phyloP scores from a whole-genome alignment of 1,284 basidiomycete species.

The Coniferiporia weirii region DNA sequence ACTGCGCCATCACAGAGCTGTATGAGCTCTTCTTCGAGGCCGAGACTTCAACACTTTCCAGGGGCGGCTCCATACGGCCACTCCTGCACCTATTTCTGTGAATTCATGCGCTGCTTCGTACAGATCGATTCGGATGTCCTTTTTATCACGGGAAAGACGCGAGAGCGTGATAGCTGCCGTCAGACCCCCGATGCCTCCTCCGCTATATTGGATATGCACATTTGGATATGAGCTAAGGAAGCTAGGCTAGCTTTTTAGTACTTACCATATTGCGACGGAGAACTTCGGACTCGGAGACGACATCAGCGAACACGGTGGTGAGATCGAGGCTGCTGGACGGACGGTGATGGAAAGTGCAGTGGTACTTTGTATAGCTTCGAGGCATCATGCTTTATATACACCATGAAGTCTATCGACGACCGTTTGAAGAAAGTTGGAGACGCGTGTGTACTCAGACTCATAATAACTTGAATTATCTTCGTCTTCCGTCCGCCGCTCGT shows the following conservation, averaged over 20 bases:
- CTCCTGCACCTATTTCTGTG: constrained; percentile 38
- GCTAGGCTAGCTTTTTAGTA: background rate
- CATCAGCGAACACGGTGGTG: background rate
- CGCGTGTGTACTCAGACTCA: too few relatives aligned
- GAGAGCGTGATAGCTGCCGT: constrained; percentile 33
- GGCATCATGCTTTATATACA: too few relatives aligned
- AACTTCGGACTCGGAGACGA: constrained; percentile 6
- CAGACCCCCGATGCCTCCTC: constrained; percentile 36
- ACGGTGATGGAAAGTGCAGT: too few relatives aligned
- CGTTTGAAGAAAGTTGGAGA: too few relatives aligned
- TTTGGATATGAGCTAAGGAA: background rate
- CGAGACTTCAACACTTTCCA: constrained; percentile 24
- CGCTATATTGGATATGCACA: constrained; percentile 24
- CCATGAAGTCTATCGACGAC: too few relatives aligned
- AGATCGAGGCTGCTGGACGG: too few relatives aligned
- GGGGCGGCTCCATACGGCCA: constrained; percentile 26
- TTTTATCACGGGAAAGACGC: constrained; percentile 23
- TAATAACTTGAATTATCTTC: too few relatives aligned
- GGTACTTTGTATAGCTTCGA: too few relatives aligned
- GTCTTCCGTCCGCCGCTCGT: too few relatives aligned
- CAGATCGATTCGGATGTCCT: constrained; percentile 37
- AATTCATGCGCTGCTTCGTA: constrained; percentile 36
- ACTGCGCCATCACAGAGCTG: constrained; percentile 9
- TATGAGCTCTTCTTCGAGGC: constrained; percentile 22
- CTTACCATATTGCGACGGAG: constrained; percentile 12